Conservation (phyloP, 192 early-diverging fungal genomes). For the Coemansia sp. region DNA sequence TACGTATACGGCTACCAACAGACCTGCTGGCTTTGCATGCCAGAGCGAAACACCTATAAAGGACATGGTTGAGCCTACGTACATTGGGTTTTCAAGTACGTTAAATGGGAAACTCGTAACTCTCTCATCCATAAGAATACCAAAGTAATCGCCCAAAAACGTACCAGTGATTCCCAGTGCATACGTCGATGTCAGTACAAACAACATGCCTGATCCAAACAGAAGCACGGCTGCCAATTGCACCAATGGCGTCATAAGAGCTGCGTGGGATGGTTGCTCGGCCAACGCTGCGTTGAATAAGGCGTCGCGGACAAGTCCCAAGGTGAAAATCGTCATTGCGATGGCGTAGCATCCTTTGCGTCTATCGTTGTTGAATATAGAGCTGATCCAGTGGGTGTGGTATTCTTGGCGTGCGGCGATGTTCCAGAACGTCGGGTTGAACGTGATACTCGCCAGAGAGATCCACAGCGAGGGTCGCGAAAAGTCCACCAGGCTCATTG, state of each 20-base stretch:
- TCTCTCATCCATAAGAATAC: constrained; percentile 82
- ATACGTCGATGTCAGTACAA: constrained; percentile 84
- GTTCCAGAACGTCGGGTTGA: constrained; percentile 92
- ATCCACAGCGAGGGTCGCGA: constrained; percentile 67
- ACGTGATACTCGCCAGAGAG: constrained; percentile 69
- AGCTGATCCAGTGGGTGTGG: constrained; percentile 67
- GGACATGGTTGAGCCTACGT: constrained; percentile 82
- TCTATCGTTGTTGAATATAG: constrained; percentile 66
- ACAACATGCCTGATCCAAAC: constrained; percentile 65
- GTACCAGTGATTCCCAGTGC: constrained; percentile 87
- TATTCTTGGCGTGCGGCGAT: constrained; percentile 83
- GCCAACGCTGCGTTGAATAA: constrained; percentile 71
- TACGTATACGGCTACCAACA: constrained; percentile 67
- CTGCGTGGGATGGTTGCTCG: constrained; percentile 61
- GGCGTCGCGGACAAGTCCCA: constrained; percentile 82
- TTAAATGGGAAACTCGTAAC: constrained; percentile 93
- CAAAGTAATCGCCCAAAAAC: constrained; percentile 94
- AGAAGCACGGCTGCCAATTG: constrained; percentile 54
- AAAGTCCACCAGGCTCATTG: constrained; percentile 58
- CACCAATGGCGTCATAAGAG: constrained; percentile 54
- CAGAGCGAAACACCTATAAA: constrained; percentile 84
- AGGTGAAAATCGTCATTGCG: constrained; percentile 75
- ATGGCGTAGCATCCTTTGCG: constrained; percentile 77
- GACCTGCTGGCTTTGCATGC: constrained; percentile 69
- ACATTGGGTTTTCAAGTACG: constrained; percentile 93